Conservation (phyloP, 1,284 basidiomycete species). For the Stereum hirsutum region DNA sequence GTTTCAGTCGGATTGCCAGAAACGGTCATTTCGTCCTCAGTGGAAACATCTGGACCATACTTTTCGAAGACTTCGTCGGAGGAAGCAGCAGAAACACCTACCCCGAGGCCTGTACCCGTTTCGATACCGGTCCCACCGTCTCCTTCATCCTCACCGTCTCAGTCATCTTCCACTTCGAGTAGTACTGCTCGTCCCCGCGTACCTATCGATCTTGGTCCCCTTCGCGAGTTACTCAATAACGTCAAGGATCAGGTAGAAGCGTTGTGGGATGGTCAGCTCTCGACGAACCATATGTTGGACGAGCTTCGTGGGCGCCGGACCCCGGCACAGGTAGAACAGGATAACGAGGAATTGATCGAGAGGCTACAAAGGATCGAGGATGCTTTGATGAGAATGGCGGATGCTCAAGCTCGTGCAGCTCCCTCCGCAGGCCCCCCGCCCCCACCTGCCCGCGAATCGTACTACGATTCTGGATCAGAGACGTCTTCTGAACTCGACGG, state of each 20-base stretch:
- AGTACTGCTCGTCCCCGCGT: constrained; percentile 10
- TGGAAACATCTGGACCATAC: constrained; percentile 2
- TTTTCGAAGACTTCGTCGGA: constrained; percentile 3
- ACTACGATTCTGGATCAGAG: constrained; percentile 9
- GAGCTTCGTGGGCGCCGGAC: constrained; percentile 25
- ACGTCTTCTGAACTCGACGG: constrained; percentile 8
- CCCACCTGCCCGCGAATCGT: constrained; percentile 3
- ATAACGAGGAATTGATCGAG: constrained; percentile 26
- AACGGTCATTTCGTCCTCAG: neutral
- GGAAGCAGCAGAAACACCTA: too few species aligned
- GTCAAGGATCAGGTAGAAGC: constrained; percentile 42
- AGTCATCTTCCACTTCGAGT: constrained; percentile 10
- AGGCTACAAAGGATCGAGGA: constrained; percentile 31
- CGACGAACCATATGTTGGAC: constrained; percentile 41
- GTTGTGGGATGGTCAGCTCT: constrained; percentile 47
- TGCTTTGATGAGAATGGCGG: constrained; percentile 24
- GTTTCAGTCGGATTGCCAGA: neutral
- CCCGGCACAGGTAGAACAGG: constrained; percentile 16
- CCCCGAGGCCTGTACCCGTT: neutral
- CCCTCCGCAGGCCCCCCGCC: constrained; percentile 3
- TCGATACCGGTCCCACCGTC: too few species aligned
- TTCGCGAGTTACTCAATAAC: constrained; percentile 36
- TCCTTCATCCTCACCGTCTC: constrained; percentile 6
- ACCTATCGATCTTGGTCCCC: constrained; percentile 22
- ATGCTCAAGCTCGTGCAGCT: constrained; percentile 1